Conservation (phyloP, 179 eudicot genomes). For the Silene coronaria region DNA sequence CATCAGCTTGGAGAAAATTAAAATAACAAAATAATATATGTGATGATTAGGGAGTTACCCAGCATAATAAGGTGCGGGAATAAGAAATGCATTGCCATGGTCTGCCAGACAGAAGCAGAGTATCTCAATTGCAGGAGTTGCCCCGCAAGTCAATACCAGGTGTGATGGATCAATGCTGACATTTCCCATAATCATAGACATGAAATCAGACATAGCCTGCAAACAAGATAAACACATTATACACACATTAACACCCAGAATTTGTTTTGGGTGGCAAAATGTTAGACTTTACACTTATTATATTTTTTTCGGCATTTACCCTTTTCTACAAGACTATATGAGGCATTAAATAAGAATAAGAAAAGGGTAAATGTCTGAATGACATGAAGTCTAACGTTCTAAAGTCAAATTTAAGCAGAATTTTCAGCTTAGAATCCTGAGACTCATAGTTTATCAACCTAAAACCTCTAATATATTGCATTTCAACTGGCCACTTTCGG, state of each 20-base stretch:
- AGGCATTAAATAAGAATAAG: background rate
- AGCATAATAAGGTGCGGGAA: conserved; percentile 86
- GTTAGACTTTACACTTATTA: no score
- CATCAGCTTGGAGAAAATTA: background rate
- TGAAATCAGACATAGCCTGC: conserved; percentile 75
- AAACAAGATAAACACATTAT: background rate
- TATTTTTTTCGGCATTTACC: background rate
- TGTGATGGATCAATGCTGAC: conserved; percentile 55
- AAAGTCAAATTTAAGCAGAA: background rate
- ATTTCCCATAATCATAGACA: conserved; percentile 58
- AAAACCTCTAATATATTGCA: background rate
- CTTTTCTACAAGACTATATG: background rate
- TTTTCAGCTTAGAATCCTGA: background rate
- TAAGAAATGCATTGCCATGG: conserved; percentile 76
- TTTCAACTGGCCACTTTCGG: background rate
- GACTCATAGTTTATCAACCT: background rate
- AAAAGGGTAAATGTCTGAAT: background rate
- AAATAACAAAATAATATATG: background rate
- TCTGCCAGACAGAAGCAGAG: conserved; percentile 80
- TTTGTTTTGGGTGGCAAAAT: background rate
- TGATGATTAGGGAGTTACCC: conserved; percentile 41
- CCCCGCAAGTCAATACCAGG: conserved; percentile 70
- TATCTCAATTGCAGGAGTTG: conserved; percentile 83
- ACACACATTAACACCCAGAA: background rate
- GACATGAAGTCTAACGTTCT: background rate